Conservation (phyloP, 2,329 filamentous ascomycete genomes). For the Coniella lustricola region DNA sequence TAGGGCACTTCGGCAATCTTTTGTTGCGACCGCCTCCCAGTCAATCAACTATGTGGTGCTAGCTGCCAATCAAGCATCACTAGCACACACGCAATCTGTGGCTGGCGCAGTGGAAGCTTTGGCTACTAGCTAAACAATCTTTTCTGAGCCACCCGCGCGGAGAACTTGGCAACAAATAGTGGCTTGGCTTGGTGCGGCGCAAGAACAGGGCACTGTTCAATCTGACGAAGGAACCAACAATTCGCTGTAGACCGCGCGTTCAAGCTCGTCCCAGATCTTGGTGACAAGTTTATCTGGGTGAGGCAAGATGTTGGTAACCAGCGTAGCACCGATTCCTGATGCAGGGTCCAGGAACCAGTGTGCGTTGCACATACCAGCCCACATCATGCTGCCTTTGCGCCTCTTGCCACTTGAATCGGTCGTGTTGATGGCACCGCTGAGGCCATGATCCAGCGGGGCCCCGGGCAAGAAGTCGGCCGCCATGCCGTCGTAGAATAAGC, state of each 20-base stretch:
- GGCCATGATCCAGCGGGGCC: constrained; percentile 29
- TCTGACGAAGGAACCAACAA: constrained; percentile 7
- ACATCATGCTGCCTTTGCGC: constrained; percentile 35
- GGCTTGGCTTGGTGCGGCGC: neutral
- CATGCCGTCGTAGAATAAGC: constrained; percentile 21
- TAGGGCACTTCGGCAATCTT: too few relatives aligned
- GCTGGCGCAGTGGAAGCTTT: too few relatives aligned
- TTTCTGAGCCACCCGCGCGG: too few relatives aligned
- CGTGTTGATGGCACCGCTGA: constrained; percentile 33
- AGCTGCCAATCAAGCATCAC: too few relatives aligned
- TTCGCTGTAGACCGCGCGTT: constrained; percentile 31
- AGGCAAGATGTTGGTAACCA: constrained; percentile 33
- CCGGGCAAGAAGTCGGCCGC: constrained; percentile 30
- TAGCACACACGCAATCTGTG: too few relatives aligned
- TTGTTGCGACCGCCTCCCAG: too few relatives aligned
- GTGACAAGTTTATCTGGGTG: constrained; percentile 30
- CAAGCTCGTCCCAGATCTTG: constrained; percentile 32
- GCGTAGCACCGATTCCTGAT: constrained; percentile 31
- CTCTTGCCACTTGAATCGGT: constrained; percentile 33
- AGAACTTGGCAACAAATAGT: too few relatives aligned
- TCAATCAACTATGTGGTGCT: too few relatives aligned
- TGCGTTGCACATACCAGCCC: constrained; percentile 35
- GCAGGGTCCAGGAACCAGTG: constrained; percentile 31
- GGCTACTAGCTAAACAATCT: too few relatives aligned
- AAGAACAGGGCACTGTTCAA: neutral